These are phyloP conservation scores for Spirogloea muscicola DNA, from an alignment of 139 green algal genomes.

Conservation along the genomic window DNA sequence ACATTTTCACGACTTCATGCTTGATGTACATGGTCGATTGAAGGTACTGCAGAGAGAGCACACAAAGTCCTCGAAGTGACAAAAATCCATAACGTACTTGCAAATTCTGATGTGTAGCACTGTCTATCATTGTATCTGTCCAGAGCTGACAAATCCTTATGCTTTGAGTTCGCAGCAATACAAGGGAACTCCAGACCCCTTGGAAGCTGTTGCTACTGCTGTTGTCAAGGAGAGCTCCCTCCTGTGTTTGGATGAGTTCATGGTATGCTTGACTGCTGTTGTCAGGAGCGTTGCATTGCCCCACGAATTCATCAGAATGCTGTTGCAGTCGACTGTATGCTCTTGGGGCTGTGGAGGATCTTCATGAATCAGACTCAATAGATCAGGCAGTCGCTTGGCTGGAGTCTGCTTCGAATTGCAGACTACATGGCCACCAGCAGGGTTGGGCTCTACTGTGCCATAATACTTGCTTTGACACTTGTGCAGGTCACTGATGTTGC, in stretches of 20 bases:
- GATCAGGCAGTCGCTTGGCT: too few species aligned
- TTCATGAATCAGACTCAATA: too few species aligned
- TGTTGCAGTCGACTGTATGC: not conserved
- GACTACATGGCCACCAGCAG: not conserved
- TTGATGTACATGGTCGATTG: conserved; percentile 75
- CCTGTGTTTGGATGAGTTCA: conserved; percentile 92
- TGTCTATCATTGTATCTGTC: not conserved
- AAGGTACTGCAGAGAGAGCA: conserved; percentile 6
- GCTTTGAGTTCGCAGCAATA: not conserved
- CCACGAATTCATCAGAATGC: not conserved
- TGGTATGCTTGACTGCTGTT: not conserved
- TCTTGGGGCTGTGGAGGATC: not conserved
- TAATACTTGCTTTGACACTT: not conserved
- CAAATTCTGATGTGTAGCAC: not conserved
- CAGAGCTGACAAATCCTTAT: not conserved
- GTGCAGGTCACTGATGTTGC: conserved; percentile 80
- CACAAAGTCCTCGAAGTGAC: not conserved
- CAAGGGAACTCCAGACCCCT: too few species aligned
- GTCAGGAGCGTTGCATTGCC: not conserved
- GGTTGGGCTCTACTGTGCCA: not conserved
- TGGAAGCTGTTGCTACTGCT: too few species aligned
- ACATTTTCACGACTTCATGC: conserved; percentile 99
- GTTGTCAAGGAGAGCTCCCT: conserved; percentile 55
- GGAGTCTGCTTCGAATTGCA: not conserved
- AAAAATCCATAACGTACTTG: not conserved